Evolutionary conservation across 441 rosid species (phyloP).

Genomic region (Erysimum cheiri): DNA sequence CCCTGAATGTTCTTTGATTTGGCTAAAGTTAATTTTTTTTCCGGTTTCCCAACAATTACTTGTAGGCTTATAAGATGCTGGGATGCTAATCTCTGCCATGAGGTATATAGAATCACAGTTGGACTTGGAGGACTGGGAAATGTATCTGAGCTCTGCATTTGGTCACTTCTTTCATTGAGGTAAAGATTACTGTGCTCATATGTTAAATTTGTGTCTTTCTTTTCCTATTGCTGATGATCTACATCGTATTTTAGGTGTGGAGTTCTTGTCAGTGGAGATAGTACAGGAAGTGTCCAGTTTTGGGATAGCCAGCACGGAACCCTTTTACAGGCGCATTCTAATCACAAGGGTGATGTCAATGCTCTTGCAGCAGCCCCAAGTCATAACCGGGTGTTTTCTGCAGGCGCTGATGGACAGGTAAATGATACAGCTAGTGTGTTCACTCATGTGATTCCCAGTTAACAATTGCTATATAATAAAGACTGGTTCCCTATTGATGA

Average conservation of each 20-base stretch:
- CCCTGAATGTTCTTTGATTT: slow-evolving; percentile 15
- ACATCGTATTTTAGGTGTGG: slow-evolving; percentile 60
- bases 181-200: slow-evolving; percentile 30
- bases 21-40: slow-evolving; percentile 20
- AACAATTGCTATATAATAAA: slow-evolving; percentile 1
- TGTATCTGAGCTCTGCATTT: slow-evolving; percentile 78
- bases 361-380: slow-evolving; percentile 85
- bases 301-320: slow-evolving; percentile 94
- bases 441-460: slow-evolving; percentile 15
- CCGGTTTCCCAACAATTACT: slow-evolving; percentile 8
- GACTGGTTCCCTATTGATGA: neutral
- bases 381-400: slow-evolving; percentile 89
- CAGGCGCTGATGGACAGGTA: slow-evolving; percentile 98
- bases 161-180: slow-evolving; percentile 93
- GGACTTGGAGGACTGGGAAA: slow-evolving; percentile 85
- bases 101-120: slow-evolving; percentile 86
- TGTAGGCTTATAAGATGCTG: slow-evolving; percentile 93
- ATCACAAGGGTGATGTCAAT: slow-evolving; percentile 93
- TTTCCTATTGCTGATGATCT: slow-evolving; percentile 31
- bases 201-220: slow-evolving; percentile 18
- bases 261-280: slow-evolving; percentile 93
- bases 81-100: slow-evolving; percentile 71
- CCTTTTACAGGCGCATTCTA: slow-evolving; percentile 77
- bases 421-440: slow-evolving; percentile 19
- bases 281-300: slow-evolving; percentile 90